Percentiles rank a stretch among this genome's conserved stretches.
These are phyloP conservation scores for Salvia hispanica DNA, from an alignment of 257 asterid species.

Conservation along the genomic window DNA sequence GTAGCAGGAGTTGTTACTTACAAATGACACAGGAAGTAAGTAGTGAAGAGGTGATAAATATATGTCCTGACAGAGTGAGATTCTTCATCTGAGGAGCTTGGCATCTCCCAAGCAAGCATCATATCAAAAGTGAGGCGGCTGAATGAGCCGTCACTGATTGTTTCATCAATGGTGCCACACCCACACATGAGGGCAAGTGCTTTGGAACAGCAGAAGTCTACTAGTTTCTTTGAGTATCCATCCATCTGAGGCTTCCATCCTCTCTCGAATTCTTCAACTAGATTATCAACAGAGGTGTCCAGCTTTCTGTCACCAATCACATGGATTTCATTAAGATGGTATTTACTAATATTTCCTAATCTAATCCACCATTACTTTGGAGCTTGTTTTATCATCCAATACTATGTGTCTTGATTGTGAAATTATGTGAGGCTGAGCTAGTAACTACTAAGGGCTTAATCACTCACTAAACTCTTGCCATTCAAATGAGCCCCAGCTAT, in stretches of 20 bases:
- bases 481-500: neutral
- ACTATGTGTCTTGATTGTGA: neutral
- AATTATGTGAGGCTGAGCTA: neutral
- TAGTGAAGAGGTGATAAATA: too few relatives aligned
- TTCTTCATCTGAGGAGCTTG: constrained; percentile 55
- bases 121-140: constrained; percentile 83
- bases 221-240: constrained; percentile 61
- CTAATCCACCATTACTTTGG: too few relatives aligned
- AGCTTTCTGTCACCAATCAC: constrained; percentile 49
- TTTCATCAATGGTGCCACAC: constrained; percentile 54
- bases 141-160: constrained; percentile 57
- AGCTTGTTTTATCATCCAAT: too few relatives aligned
- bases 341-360: too few relatives aligned
- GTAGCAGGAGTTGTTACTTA: neutral
- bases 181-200: constrained; percentile 53
- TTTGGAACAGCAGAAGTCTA: constrained; percentile 70
- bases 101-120: constrained; percentile 95
- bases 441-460: neutral
- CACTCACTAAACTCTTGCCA: neutral
- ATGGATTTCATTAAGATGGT: neutral
- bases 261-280: constrained; percentile 59
- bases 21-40: too few relatives aligned
- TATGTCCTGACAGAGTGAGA: constrained; percentile 41
- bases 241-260: constrained; percentile 52
- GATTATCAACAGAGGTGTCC: constrained; percentile 43